Base-by-base conservation (phyloP, 176 grass and related monocot species). In the Cenchrus fungigraminus region DNA sequence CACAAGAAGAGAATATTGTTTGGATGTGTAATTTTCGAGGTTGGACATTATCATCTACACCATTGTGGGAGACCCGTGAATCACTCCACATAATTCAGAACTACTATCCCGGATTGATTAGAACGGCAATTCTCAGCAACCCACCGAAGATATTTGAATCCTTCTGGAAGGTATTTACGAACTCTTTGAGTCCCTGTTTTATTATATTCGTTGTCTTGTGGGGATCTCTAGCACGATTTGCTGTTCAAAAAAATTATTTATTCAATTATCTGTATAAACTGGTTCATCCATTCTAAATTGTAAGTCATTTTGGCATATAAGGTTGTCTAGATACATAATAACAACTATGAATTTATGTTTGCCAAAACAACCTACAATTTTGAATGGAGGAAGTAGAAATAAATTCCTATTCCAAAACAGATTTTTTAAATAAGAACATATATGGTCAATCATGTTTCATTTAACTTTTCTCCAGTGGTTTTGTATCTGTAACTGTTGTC, bases 101-200 rank as follows among this genome's bases (percentile, higher is more conserved):
- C 1, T 77, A 89, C 52, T 92, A 92, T 79, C 87, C 91, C 43
- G 91, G 88, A 61, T 43, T 88, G 81, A 28, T 87, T 20, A 76
- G 16, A 16, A 1, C 63, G 9, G 91, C 62, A 17, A 84, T 92
- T 67, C 40, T 84, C 15, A 72, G 62, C 65, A 86, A 92, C 22
- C 87, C 91, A 1, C 91, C 91, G 19, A 92, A 58, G 64, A 89
- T 92, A 67, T 92, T 92, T 57, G 83, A 89, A 75, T 89, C 87
- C 32, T 92, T 92, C 40, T 92, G 73, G 82, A 92, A 92, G 90
- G 90, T 88, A 78, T 17, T 29, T 9, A 5, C 1, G 11, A 47
- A 71, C 17, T 60, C 37, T 40, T 40, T 40, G 37, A 40, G 37
- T 40, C 37, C 37, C 37, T 40, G 0, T 40, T 40, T 40, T 40